Conservation (phyloP, 1,139 yeast species). For the Geotrichum fermentans region DNA sequence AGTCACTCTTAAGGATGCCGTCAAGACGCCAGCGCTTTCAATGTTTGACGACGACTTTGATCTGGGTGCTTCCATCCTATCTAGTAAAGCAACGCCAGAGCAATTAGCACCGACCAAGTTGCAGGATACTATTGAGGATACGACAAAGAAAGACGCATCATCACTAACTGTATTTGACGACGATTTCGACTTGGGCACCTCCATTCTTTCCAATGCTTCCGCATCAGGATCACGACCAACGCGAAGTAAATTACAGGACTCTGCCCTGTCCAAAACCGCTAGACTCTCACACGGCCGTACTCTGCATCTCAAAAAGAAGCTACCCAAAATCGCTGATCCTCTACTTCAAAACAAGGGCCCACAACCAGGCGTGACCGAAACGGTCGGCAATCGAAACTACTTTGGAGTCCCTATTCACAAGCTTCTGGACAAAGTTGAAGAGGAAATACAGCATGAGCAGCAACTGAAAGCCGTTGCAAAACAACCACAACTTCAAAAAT, state of each 20-base stretch:
- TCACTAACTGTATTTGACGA: conserved; percentile 2
- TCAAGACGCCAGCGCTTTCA: no score
- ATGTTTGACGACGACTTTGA: conserved; percentile 11
- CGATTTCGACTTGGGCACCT: conserved; percentile 9
- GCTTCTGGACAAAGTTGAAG: conserved; percentile 24
- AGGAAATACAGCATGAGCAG: conserved; percentile 5
- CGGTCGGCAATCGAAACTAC: conserved; percentile 21
- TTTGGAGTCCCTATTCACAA: conserved; percentile 35
- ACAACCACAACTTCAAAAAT: background rate
- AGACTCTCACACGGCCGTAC: conserved; percentile 17
- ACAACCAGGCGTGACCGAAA: background rate
- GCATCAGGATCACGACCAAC: background rate
- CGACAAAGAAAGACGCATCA: no score
- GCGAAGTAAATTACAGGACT: background rate
- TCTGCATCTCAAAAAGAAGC: conserved; percentile 12
- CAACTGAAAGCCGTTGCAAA: background rate
- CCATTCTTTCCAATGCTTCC: conserved; percentile 9
- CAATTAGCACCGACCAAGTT: no score
- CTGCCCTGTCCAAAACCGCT: conserved; percentile 8
- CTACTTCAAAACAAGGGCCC: background rate
- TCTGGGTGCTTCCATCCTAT: conserved; percentile 12
- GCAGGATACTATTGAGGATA: no score
- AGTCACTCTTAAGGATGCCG: no score
- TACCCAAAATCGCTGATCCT: conserved; percentile 1
- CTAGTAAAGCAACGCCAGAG: no score